A percentile compares a stretch with the other conserved stretches of the same genome.
phyloP scores from a whole-genome alignment of 2,329 filamentous ascomycete species.

The Nothophaeocryptopus gaeumannii region DNA sequence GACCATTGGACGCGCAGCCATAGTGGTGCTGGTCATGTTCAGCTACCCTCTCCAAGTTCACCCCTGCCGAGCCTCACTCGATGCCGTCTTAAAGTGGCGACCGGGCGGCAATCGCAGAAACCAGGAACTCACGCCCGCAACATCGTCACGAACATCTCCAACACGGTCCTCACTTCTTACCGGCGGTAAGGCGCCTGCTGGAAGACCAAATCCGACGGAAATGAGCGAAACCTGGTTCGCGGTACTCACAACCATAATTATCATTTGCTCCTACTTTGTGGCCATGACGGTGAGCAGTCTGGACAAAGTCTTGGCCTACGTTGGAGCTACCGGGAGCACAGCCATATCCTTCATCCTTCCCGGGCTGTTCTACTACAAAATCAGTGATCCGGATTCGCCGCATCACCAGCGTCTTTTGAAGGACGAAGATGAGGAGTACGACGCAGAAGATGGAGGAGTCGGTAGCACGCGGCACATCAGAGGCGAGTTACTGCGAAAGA shows the following conservation, averaged over 20 bases:
- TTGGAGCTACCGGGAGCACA: slow-evolving; percentile 89
- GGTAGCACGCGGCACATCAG: slow-evolving; percentile 38
- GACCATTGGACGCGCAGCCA: slow-evolving; percentile 90
- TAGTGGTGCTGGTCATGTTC: slow-evolving; percentile 93
- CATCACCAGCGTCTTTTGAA: slow-evolving; percentile 85
- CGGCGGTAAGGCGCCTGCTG: slow-evolving; percentile 23
- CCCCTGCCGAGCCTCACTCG: slow-evolving; percentile 89
- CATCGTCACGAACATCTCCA: slow-evolving; percentile 28
- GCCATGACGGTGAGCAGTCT: slow-evolving; percentile 88
- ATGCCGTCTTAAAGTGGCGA: slow-evolving; percentile 92
- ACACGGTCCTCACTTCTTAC: slow-evolving; percentile 30
- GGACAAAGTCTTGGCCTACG: slow-evolving; percentile 89
- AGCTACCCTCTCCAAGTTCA: slow-evolving; percentile 95
- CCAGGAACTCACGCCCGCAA: slow-evolving; percentile 28
- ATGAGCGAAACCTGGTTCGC: slow-evolving; percentile 91
- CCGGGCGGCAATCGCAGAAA: slow-evolving; percentile 43
- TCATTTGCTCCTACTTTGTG: slow-evolving; percentile 79
- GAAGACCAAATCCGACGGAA: slow-evolving; percentile 39
- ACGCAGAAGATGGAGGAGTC: slow-evolving; percentile 52
- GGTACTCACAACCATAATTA: slow-evolving; percentile 78
- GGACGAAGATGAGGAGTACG: slow-evolving; percentile 76
- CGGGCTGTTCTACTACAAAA: slow-evolving; percentile 97
- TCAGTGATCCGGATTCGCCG: slow-evolving; percentile 81
- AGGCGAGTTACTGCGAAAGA: slow-evolving; percentile 62
- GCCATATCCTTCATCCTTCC: slow-evolving; percentile 97